These are phyloP conservation scores for Tulasnella sp. DNA, from an alignment of 768 basidiomycete species.

Conservation along the genomic window DNA sequence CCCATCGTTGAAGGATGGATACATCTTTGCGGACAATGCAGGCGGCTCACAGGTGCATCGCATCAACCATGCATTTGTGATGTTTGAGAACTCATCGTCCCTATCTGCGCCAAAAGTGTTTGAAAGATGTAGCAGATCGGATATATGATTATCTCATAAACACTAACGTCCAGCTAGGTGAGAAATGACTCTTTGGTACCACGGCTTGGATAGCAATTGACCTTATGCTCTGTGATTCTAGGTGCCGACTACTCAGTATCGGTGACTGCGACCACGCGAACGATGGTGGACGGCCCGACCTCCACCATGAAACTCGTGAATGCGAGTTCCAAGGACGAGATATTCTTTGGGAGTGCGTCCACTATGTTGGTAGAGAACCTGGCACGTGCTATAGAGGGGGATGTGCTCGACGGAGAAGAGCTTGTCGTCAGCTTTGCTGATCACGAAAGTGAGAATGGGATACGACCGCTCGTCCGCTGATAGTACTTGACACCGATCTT, in stretches of 20 bases:
- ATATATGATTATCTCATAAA: conserved; percentile 58
- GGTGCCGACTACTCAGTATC: conserved; percentile 57
- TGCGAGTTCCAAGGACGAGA: conserved; percentile 48
- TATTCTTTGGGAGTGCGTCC: conserved; percentile 55
- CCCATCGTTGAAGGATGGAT: conserved; percentile 47
- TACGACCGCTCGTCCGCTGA: not conserved
- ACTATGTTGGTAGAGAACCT: conserved; percentile 62
- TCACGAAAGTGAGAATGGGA: conserved; percentile 49
- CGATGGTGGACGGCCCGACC: conserved; percentile 35
- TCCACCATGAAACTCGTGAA: conserved; percentile 52
- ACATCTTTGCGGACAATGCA: conserved; percentile 60
- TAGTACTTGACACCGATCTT: not conserved
- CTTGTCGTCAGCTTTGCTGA: conserved; percentile 61
- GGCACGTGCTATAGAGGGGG: conserved; percentile 45
- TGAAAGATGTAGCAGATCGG: conserved; percentile 42
- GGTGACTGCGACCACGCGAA: conserved; percentile 39
- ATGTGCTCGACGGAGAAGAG: conserved; percentile 51
- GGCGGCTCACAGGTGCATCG: conserved; percentile 50
- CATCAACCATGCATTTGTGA: not conserved
- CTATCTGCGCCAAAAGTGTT: conserved; percentile 21
- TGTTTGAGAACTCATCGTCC: not conserved
- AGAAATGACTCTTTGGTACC: not conserved
- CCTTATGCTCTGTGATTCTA: not conserved
- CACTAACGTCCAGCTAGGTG: conserved; percentile 58
- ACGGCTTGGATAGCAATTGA: not conserved